Evolutionary conservation across 2,329 filamentous ascomycete species (phyloP), one percentile per base, ranked within the genome.

Genomic region (Monosporascus sp.): DNA sequence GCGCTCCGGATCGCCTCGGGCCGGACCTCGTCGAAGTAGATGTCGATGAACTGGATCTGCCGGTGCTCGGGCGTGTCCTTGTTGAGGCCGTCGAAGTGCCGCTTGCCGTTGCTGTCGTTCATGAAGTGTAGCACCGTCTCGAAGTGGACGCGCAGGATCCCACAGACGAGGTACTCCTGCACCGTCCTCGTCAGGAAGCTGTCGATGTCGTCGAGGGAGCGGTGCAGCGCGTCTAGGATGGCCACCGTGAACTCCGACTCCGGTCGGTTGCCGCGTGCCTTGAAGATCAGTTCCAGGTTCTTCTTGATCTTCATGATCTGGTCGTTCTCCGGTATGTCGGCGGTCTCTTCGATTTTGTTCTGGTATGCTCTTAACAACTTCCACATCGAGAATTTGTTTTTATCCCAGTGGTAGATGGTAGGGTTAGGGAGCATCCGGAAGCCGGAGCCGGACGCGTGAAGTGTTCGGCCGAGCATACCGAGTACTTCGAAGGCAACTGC

Each of bases 401-500:
- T 79, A 53, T 82, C 74, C 80, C 80, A 84, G n/a, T 66, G 67
- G 51, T 79, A 77, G 1, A 73, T 69, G 0, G 81, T 84, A 0
- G 81, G 81, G 56, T 84, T 84, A 0, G 81, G 81, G 1, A 84
- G 70, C 64, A 77, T 76, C 2, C 78, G 78, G 56, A 79, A 84
- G 53, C 70, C 72, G 48, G 71, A 81, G 46, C 76, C 66, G 6
- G 70, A 68, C 22, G 82, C 76, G 50, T 81, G 77, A 22, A 82
- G 69, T 0, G 73, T 74, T 26, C 73, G 72, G 45, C 75, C 73
- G 1, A 84, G 66, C 81, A 84, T 84, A n/a, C 80, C 81, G 2
- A 82, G 63, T 0, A 84, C 72, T 60, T 84, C 81, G 49, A 84
- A 84, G 0, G 78, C 74, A 1, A 84, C 80, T 82, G 55, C 20